phyloP scores from a whole-genome alignment of 257 asterid genomes.

The Capsicum pubescens region DNA sequence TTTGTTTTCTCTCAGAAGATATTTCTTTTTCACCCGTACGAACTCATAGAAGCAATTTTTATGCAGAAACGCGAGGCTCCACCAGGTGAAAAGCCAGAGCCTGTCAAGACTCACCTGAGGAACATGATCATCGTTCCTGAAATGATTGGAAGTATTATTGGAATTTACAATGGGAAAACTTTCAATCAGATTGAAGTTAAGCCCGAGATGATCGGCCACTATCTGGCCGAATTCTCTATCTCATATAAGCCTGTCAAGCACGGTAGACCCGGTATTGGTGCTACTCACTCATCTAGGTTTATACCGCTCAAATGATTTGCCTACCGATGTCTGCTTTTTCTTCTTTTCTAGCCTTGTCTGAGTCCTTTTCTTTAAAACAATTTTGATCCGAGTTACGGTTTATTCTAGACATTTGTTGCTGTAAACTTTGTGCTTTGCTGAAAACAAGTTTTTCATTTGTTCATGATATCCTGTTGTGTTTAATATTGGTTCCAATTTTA shows the following conservation, averaged over 20 bases:
- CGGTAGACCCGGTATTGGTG: constrained; percentile 95
- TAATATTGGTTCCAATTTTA: too few species aligned
- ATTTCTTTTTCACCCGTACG: not conserved
- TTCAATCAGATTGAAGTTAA: constrained; percentile 84
- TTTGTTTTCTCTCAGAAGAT: not conserved
- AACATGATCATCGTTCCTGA: constrained; percentile 90
- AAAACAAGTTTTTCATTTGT: not conserved
- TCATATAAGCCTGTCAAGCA: constrained; percentile 91
- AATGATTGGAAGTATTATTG: constrained; percentile 88
- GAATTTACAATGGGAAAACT: constrained; percentile 83
- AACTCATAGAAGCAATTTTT: not conserved
- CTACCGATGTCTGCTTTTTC: not conserved
- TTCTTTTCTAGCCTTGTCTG: constrained; percentile 30
- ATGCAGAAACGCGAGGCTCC: constrained; percentile 83
- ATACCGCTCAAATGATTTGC: constrained; percentile 74
- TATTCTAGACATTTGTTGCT: not conserved
- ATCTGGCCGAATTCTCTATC: constrained; percentile 83
- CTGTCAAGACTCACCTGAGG: constrained; percentile 75
- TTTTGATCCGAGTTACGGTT: not conserved
- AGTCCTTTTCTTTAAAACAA: too few species aligned
- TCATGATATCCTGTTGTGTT: not conserved
- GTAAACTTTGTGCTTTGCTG: not conserved
- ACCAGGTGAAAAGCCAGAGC: constrained; percentile 79
- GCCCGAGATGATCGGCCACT: constrained; percentile 88
- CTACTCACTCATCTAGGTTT: constrained; percentile 93